Percentiles rank a stretch among this genome's conserved stretches.
phyloP scores from a whole-genome alignment of 2,329 filamentous ascomycete genomes.

The Zalaria sp. region DNA sequence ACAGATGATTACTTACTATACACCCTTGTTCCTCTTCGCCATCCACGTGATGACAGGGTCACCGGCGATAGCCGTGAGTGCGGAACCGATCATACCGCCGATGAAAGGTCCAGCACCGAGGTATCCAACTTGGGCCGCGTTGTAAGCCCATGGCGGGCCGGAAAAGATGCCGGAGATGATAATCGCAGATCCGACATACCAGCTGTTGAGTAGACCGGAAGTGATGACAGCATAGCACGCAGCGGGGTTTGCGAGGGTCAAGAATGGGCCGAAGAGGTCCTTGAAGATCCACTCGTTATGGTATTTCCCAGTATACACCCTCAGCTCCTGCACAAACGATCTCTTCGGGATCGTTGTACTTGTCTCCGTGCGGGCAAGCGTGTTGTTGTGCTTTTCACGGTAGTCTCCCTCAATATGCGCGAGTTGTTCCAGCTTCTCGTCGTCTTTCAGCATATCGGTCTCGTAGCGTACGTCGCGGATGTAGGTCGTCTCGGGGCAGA shows the following conservation, averaged over 20 bases:
- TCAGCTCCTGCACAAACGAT: slow-evolving; percentile 9
- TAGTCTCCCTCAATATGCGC: slow-evolving; percentile 7
- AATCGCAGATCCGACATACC: slow-evolving; percentile 11
- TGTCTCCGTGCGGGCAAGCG: background rate
- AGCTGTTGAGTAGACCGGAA: slow-evolving; percentile 9
- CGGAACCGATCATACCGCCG: slow-evolving; percentile 7
- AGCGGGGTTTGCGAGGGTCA: slow-evolving; percentile 8
- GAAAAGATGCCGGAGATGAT: slow-evolving; percentile 10
- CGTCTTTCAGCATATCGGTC: slow-evolving; percentile 7
- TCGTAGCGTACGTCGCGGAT: slow-evolving; percentile 10
- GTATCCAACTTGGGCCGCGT: slow-evolving; percentile 9
- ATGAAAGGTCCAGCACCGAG: slow-evolving; percentile 9
- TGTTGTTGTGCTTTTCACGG: background rate
- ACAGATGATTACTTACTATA: slow-evolving; percentile 9
- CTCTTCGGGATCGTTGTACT: slow-evolving; percentile 6
- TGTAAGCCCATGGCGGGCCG: slow-evolving; percentile 8
- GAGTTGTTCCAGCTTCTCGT: slow-evolving; percentile 8
- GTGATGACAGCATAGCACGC: slow-evolving; percentile 7
- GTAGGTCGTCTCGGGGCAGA: slow-evolving; percentile 16
- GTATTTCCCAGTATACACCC: slow-evolving; percentile 6
- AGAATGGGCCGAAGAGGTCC: slow-evolving; percentile 9
- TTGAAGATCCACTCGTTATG: slow-evolving; percentile 9
- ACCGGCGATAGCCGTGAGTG: slow-evolving; percentile 4
- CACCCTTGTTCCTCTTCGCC: slow-evolving; percentile 8
- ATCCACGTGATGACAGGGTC: slow-evolving; percentile 10